Percentiles rank a stretch among this genome's conserved stretches.
Conservation (phyloP, 2,329 filamentous ascomycete genomes). For the Diaporthe eres region DNA sequence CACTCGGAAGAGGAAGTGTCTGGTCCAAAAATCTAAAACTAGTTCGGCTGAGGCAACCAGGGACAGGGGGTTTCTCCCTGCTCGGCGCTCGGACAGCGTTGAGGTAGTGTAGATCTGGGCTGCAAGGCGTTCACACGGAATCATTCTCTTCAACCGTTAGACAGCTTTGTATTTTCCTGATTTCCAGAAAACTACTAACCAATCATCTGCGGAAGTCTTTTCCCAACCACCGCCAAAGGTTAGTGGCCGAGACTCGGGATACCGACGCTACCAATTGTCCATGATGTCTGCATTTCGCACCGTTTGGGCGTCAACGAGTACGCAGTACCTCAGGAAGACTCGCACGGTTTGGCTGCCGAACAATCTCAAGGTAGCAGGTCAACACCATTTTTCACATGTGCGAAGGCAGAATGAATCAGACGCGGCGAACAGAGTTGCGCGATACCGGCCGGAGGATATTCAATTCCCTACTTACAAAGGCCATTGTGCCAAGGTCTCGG, state of each 20-base stretch:
- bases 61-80: neutral
- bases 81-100: neutral
- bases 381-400: neutral
- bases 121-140: neutral
- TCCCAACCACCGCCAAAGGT: neutral
- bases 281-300: neutral
- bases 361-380: no score
- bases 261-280: no score
- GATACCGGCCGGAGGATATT: constrained; percentile 2
- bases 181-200: neutral
- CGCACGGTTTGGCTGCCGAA: neutral
- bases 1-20: neutral
- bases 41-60: neutral
- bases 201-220: neutral
- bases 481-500: neutral
- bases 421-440: neutral
- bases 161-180: neutral
- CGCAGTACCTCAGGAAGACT: neutral
- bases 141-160: neutral
- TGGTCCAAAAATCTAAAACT: neutral
- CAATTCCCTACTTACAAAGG: neutral
- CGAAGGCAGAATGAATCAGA: neutral
- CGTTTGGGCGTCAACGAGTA: no score
- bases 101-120: neutral
- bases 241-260: neutral